A percentile compares a stretch with the other conserved stretches of the same genome.
These are phyloP conservation scores for Cytospora mali DNA, from an alignment of 2,329 filamentous ascomycete species.

Conservation along the genomic window DNA sequence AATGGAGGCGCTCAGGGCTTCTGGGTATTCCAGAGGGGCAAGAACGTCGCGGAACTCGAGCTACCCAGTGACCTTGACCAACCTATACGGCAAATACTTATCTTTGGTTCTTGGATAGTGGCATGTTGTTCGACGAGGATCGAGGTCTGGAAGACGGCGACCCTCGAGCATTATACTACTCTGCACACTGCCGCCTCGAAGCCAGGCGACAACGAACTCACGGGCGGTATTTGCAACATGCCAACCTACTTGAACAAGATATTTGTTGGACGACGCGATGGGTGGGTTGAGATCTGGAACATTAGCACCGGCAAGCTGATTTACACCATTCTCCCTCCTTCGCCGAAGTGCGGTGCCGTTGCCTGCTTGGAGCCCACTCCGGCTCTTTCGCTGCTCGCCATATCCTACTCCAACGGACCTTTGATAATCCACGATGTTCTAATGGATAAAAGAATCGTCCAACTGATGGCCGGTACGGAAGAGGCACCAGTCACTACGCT, in stretches of 20 bases:
- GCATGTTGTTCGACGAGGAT: conserved; percentile 75
- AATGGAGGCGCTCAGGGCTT: conserved; percentile 64
- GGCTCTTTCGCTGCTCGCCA: conserved; percentile 81
- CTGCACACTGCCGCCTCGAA: conserved; percentile 62
- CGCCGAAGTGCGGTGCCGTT: conserved; percentile 74
- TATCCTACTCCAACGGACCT: conserved; percentile 81
- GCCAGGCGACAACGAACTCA: conserved; percentile 68
- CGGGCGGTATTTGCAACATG: conserved; percentile 81
- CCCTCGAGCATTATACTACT: conserved; percentile 87
- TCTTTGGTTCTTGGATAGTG: conserved; percentile 91
- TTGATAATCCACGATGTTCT: conserved; percentile 81
- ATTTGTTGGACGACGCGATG: conserved; percentile 84
- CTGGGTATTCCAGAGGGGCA: conserved; percentile 92
- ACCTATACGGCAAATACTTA: conserved; percentile 74
- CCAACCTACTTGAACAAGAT: conserved; percentile 97
- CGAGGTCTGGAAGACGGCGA: conserved; percentile 85
- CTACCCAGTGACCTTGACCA: conserved; percentile 67
- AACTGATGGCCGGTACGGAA: conserved; percentile 66
- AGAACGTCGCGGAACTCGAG: conserved; percentile 76
- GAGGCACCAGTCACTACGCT: conserved; percentile 76
- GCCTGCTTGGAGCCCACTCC: conserved; percentile 84
- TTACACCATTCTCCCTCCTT: conserved; percentile 82
- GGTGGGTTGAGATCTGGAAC: conserved; percentile 96
- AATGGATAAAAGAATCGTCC: conserved; percentile 72
- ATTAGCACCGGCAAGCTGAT: conserved; percentile 88